These are phyloP conservation scores for Selenicereus undatus DNA, from an alignment of 148 eudicot genomes.

Conservation along the genomic window DNA sequence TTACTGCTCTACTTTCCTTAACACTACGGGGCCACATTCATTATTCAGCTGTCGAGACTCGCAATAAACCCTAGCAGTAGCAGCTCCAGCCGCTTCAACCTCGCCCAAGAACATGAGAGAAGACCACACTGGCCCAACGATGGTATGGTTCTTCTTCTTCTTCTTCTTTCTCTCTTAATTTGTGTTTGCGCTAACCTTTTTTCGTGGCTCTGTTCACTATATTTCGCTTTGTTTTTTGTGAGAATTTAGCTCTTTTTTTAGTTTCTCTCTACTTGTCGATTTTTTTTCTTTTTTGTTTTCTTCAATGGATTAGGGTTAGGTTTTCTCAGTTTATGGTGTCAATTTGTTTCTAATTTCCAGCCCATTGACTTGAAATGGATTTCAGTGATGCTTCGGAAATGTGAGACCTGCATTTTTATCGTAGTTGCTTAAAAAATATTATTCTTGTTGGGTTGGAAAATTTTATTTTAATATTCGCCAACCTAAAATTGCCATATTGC, in stretches of 20 bases:
- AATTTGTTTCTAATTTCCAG: background rate
- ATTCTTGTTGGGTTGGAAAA: no score
- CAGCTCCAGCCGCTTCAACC: background rate
- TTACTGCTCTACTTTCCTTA: no score
- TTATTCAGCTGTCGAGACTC: background rate
- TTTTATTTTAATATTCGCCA: no score
- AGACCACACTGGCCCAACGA: background rate
- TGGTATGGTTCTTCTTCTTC: background rate
- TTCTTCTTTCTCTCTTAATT: background rate
- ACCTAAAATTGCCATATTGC: no score
- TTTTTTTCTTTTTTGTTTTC: background rate
- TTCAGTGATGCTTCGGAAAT: background rate
- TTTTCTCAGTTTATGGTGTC: background rate
- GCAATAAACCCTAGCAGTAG: background rate
- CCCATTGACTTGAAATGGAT: slow-evolving; percentile 8
- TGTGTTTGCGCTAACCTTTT: background rate
- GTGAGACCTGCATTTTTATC: no score
- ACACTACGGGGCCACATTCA: background rate
- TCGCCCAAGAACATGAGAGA: background rate
- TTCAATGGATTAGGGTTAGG: background rate
- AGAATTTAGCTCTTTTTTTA: no score
- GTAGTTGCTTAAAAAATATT: no score
- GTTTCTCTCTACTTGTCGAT: background rate
- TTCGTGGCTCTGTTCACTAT: background rate
- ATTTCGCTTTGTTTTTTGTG: no score